Percentiles rank a stretch among this genome's conserved stretches.
phyloP scores from a whole-genome alignment of 2,329 filamentous ascomycete genomes.

The Paraphoma chrysanthemicola region DNA sequence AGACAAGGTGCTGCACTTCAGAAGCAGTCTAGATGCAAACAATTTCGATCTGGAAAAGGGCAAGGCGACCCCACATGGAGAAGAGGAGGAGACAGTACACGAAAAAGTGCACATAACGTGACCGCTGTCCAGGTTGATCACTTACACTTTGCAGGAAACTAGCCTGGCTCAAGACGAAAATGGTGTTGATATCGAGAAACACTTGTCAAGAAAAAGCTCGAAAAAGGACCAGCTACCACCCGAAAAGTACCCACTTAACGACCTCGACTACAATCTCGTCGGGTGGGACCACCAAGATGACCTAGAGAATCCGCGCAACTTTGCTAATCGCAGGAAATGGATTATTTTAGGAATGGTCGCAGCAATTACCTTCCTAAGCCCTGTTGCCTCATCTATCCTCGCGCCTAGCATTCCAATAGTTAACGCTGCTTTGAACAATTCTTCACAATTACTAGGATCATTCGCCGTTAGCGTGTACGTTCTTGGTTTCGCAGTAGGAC shows the following conservation, averaged over 20 bases:
- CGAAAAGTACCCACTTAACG: conserved; percentile 39
- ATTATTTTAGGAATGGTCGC: conserved; percentile 34
- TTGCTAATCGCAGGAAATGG: conserved; percentile 33
- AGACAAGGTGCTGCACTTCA: conserved; percentile 23
- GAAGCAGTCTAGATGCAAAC: conserved; percentile 29
- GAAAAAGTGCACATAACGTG: conserved; percentile 10
- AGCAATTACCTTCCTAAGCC: conserved; percentile 44
- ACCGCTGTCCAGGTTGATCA: not conserved
- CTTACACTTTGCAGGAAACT: conserved; percentile 7
- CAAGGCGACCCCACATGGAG: conserved; percentile 10
- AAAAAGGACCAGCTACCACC: conserved; percentile 30
- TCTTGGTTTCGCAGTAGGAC: conserved; percentile 42
- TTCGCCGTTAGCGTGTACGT: conserved; percentile 46
- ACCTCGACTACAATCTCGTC: conserved; percentile 43
- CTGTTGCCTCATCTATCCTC: conserved; percentile 45
- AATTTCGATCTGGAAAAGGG: conserved; percentile 27
- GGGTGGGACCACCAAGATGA: conserved; percentile 47
- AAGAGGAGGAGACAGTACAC: conserved; percentile 5
- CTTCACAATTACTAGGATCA: conserved; percentile 37
- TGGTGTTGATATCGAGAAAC: conserved; percentile 36
- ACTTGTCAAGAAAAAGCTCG: conserved; percentile 39
- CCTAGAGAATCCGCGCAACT: conserved; percentile 43
- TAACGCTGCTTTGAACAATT: conserved; percentile 39
- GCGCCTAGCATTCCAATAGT: conserved; percentile 43
- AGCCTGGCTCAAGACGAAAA: conserved; percentile 20